These are phyloP conservation scores for Sporothrix mexicana DNA, from an alignment of 2,329 filamentous ascomycete genomes.

Conservation along the genomic window DNA sequence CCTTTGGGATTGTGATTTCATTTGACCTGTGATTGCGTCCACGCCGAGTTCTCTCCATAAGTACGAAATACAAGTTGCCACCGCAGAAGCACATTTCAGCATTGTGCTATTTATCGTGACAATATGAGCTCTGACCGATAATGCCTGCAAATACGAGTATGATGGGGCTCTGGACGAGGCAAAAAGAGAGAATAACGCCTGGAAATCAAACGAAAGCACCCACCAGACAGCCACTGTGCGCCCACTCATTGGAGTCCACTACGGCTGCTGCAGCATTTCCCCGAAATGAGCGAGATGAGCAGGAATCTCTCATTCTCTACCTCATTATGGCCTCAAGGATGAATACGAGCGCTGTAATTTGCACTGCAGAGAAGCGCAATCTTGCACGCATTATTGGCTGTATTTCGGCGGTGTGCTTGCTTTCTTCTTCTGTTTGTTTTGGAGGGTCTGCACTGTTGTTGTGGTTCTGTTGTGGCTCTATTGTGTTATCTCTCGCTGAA, in stretches of 20 bases:
- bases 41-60: not conserved
- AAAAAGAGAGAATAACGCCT: not conserved
- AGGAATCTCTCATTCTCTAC: not conserved
- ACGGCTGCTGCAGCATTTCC: slow-evolving; percentile 25
- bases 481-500: not conserved
- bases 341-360: slow-evolving; percentile 30
- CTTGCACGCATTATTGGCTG: not conserved
- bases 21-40: slow-evolving; percentile 21
- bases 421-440: not conserved
- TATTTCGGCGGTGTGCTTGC: not conserved
- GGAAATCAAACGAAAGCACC: not conserved
- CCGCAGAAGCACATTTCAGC: not conserved
- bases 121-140: too few species aligned
- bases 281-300: slow-evolving; percentile 32
- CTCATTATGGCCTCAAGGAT: slow-evolving; percentile 2
- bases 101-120: too few species aligned
- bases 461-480: not conserved
- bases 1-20: slow-evolving; percentile 6
- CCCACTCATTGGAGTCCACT: not conserved
- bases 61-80: not conserved
- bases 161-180: not conserved
- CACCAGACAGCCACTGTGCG: not conserved
- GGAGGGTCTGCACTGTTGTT: not conserved
- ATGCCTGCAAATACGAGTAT: too few species aligned
- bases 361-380: not conserved